Conservation (phyloP, 257 asterid species). For the Parsonsia alboflavescens region DNA sequence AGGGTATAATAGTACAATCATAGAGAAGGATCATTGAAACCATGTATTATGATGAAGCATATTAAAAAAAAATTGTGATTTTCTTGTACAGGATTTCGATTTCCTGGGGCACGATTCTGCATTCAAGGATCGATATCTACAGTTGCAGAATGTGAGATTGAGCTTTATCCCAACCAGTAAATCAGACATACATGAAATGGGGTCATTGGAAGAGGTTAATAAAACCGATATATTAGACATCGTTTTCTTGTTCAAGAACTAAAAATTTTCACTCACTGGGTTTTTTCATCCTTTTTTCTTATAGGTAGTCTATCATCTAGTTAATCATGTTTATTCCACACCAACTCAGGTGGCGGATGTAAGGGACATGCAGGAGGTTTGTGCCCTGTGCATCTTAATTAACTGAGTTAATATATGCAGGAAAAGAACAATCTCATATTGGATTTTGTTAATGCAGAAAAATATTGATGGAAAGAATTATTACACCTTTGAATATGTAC, state of each 20-base stretch:
- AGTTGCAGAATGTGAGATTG: constrained; percentile 74
- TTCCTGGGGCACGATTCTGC: constrained; percentile 88
- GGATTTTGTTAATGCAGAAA: constrained; percentile 40
- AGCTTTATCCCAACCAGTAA: constrained; percentile 75
- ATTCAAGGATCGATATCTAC: constrained; percentile 76
- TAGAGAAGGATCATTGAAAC: background rate
- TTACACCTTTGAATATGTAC: constrained; percentile 67
- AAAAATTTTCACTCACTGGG: background rate
- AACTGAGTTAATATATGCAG: background rate
- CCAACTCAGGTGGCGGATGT: constrained; percentile 63
- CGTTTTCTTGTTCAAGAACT: constrained; percentile 6
- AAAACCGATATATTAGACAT: background rate
- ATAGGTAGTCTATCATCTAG: constrained; percentile 55
- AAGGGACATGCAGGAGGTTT: constrained; percentile 73
- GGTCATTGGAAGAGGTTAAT: constrained; percentile 69
- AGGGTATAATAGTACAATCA: constrained; percentile 49
- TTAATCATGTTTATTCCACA: constrained; percentile 62
- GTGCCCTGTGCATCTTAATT: background rate
- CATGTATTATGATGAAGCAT: background rate
- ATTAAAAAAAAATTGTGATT: background rate
- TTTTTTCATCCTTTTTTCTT: background rate
- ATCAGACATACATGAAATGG: constrained; percentile 75
- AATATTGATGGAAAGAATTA: constrained; percentile 65
- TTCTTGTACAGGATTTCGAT: constrained; percentile 55
- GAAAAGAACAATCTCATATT: background rate